Evolutionary conservation across 1,284 basidiomycete genomes (phyloP).

Genomic region (Schizophyllum amplum): DNA sequence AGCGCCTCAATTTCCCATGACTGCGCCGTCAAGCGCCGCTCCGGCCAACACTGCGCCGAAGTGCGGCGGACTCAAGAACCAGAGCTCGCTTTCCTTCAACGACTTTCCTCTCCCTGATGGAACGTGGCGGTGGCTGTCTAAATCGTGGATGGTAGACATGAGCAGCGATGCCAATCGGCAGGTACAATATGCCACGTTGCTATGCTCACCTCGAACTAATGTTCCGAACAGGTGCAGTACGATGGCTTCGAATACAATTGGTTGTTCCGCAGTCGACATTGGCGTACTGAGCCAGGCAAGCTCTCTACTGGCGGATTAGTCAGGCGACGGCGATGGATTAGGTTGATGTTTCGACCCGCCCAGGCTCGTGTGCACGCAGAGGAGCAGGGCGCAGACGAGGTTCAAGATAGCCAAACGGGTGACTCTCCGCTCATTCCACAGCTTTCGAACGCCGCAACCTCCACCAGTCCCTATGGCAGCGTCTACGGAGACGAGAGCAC

Average conservation of each 20-base stretch:
- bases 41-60: not conserved
- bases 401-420: not conserved
- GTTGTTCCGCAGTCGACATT: slow-evolving; percentile 54
- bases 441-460: not conserved
- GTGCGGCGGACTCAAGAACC: slow-evolving; percentile 17
- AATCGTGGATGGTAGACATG: slow-evolving; percentile 82
- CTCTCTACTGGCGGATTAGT: slow-evolving; percentile 64
- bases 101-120: slow-evolving; percentile 76
- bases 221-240: slow-evolving; percentile 47
- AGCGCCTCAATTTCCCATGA: slow-evolving; percentile 34
- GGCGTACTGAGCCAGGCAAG: slow-evolving; percentile 52
- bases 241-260: slow-evolving; percentile 84
- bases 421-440: not conserved
- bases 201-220: not conserved
- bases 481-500: slow-evolving; percentile 7
- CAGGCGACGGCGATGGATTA: slow-evolving; percentile 66
- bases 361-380: slow-evolving; percentile 4
- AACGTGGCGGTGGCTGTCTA: slow-evolving; percentile 72
- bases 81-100: slow-evolving; percentile 44
- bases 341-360: slow-evolving; percentile 69
- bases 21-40: not conserved
- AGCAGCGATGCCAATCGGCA: slow-evolving; percentile 47
- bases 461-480: slow-evolving; percentile 1
- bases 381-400: not conserved
- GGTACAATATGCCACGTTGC: not conserved